These are phyloP conservation scores for Leucocoprinus birnbaumii DNA, from an alignment of 768 basidiomycete genomes.

Conservation along the genomic window DNA sequence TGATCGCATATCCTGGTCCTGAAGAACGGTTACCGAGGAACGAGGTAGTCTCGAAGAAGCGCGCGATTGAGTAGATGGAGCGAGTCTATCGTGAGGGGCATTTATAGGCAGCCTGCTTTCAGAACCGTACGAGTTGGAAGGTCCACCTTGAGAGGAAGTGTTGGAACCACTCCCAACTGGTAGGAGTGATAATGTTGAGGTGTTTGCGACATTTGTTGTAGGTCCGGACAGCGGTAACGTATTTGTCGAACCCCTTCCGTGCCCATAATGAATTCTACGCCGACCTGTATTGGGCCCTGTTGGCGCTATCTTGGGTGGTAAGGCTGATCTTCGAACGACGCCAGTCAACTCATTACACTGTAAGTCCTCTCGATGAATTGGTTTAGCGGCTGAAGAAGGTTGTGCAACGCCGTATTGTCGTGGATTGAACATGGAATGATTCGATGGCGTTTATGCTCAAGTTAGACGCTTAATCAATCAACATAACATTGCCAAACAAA, in stretches of 20 bases:
- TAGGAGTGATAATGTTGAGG: no score
- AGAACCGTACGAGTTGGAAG: no score
- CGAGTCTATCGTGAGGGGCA: background rate
- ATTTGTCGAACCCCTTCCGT: background rate
- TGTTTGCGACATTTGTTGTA: no score
- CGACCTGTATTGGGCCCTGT: background rate
- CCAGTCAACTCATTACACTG: constrained; percentile 6
- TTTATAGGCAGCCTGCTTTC: no score
- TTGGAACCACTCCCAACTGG: no score
- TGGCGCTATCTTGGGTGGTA: constrained; percentile 5
- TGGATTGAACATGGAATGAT: constrained; percentile 11
- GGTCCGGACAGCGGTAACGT: no score
- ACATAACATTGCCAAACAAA: background rate
- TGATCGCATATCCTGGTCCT: background rate
- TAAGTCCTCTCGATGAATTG: constrained; percentile 3
- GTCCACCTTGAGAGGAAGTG: no score
- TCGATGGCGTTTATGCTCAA: no score
- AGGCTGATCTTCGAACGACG: background rate
- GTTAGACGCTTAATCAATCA: background rate
- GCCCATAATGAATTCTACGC: background rate
- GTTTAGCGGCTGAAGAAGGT: background rate
- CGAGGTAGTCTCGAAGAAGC: background rate
- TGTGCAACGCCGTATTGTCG: constrained; percentile 7
- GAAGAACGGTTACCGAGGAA: background rate
- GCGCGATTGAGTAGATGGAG: background rate